phyloP scores from a whole-genome alignment of 257 asterid species.

The Solanum appendiculatum region DNA sequence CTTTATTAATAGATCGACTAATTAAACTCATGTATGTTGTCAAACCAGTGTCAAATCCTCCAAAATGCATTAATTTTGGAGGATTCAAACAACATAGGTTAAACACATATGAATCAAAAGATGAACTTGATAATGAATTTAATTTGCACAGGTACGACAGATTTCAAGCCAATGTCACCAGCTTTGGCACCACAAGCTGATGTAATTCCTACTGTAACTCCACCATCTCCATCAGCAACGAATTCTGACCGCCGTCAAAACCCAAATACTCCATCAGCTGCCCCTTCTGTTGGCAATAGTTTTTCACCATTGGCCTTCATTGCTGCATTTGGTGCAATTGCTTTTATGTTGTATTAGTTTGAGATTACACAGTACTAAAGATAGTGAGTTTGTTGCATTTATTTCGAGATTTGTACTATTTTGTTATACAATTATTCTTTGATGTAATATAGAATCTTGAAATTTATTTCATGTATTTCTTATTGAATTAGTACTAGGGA shows the following conservation, averaged over 20 bases:
- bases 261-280: conserved; percentile 18
- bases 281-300: conserved; percentile 3
- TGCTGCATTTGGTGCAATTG: conserved; percentile 12
- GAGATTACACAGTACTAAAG: neutral
- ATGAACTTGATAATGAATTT: neutral
- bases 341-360: conserved; percentile 11
- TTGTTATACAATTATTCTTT: neutral
- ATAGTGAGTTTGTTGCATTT: neutral
- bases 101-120: neutral
- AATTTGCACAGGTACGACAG: neutral
- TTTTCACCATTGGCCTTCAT: conserved; percentile 12
- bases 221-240: neutral
- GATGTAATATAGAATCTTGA: neutral
- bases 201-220: conserved; percentile 4
- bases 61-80: neutral
- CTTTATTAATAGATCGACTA: neutral
- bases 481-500: neutral
- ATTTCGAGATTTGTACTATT: neutral
- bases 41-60: no score
- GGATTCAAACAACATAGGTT: neutral
- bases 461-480: neutral
- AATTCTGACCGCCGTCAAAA: conserved; percentile 6
- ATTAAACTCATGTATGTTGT: neutral
- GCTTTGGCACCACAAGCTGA: conserved; percentile 16
- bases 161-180: conserved; percentile 12